phyloP scores from a whole-genome alignment of 805 yeast genomes.

The Candida hispaniensis region DNA sequence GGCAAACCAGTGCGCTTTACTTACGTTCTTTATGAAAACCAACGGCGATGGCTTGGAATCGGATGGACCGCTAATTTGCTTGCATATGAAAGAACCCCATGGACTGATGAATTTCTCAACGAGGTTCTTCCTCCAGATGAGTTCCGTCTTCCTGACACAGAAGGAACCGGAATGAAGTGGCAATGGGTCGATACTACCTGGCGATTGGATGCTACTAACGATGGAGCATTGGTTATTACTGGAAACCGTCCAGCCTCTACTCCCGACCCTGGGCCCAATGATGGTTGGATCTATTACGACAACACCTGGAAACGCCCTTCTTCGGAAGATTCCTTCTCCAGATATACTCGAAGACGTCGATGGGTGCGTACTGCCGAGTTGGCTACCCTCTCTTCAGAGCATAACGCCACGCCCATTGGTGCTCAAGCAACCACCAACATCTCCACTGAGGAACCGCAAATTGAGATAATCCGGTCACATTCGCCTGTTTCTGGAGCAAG shows the following conservation, averaged over 20 bases:
- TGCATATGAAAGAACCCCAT: conserved; percentile 86
- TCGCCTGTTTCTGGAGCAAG: conserved; percentile 14
- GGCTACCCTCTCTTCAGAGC: conserved; percentile 16
- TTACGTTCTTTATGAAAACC: conserved; percentile 86
- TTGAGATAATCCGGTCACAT: conserved; percentile 1
- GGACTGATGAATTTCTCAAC: conserved; percentile 94
- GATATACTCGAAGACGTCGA: conserved; percentile 86
- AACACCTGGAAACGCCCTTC: conserved; percentile 91
- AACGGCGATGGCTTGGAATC: conserved; percentile 93
- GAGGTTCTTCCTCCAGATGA: conserved; percentile 68
- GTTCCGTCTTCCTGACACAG: conserved; percentile 70
- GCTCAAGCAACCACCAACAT: conserved; percentile 1
- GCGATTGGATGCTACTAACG: conserved; percentile 82
- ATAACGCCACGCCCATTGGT: conserved; percentile 5
- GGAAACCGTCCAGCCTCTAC: conserved; percentile 37
- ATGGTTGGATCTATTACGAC: conserved; percentile 81
- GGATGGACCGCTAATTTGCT: conserved; percentile 94
- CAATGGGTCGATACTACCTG: conserved; percentile 91
- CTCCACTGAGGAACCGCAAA: conserved; percentile 8
- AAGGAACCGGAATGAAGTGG: conserved; percentile 67
- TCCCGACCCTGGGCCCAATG: conserved; percentile 55
- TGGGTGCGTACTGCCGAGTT: conserved; percentile 82
- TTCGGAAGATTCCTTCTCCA: conserved; percentile 76
- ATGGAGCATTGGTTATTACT: conserved; percentile 67
- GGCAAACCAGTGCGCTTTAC: conserved; percentile 66